Evolutionary conservation across 805 yeast genomes (phyloP).

Genomic region (Wickerhamiella shivajii): DNA sequence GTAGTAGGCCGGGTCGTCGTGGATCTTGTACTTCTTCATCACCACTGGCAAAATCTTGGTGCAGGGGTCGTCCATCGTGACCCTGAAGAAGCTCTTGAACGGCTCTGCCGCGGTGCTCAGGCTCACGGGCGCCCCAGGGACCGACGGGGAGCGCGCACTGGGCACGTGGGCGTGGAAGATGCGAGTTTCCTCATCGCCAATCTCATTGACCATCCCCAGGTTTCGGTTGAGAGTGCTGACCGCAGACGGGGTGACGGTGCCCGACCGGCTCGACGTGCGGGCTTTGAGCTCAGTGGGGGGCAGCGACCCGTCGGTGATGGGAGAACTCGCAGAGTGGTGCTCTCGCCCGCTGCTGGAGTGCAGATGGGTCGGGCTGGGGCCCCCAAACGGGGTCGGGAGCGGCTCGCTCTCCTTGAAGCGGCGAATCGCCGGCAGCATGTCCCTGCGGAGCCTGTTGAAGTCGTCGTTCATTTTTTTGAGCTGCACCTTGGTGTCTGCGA

Average conservation of each 20-base stretch:
- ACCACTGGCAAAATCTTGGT: conserved; percentile 78
- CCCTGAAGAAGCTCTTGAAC: conserved; percentile 55
- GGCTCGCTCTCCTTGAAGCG: conserved; percentile 49
- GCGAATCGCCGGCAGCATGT: conserved; percentile 47
- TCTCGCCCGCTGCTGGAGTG: not conserved
- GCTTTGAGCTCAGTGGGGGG: conserved; percentile 4
- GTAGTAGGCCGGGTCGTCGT: conserved; percentile 75
- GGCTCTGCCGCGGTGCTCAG: conserved; percentile 37
- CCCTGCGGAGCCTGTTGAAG: conserved; percentile 44
- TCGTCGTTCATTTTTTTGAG: conserved; percentile 36
- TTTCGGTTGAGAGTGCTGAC: too few relatives aligned
- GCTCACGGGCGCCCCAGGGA: conserved; percentile 4
- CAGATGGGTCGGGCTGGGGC: conserved; percentile 9
- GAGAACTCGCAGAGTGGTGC: conserved; percentile 2
- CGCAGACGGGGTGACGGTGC: not conserved
- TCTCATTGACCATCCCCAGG: too few relatives aligned
- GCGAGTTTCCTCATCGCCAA: too few relatives aligned
- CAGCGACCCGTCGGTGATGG: conserved; percentile 4
- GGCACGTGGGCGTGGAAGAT: conserved; percentile 8
- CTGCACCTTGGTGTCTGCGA: conserved; percentile 20
- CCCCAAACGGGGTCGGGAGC: conserved; percentile 37
- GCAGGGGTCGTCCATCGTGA: conserved; percentile 84
- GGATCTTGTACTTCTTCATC: conserved; percentile 67
- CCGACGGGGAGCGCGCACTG: not conserved
- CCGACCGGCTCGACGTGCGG: conserved; percentile 4